Percentiles rank a stretch among this genome's conserved stretches.
These are phyloP conservation scores for Suillus sp. DNA, from an alignment of 768 basidiomycete species.

Conservation along the genomic window DNA sequence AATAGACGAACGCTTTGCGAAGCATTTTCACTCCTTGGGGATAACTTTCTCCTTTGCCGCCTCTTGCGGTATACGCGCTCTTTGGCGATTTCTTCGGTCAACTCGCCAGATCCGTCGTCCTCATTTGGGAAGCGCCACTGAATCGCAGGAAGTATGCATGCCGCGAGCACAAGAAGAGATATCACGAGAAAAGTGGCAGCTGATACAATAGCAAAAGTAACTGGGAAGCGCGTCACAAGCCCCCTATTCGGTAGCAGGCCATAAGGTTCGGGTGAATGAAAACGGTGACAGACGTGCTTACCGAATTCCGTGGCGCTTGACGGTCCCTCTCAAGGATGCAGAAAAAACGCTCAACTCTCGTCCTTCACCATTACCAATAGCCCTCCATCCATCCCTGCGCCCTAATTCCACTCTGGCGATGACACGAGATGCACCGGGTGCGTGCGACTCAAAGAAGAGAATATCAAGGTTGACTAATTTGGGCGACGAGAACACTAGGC, in stretches of 20 bases:
- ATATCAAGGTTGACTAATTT: slow-evolving; percentile 51
- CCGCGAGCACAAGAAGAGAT: slow-evolving; percentile 46
- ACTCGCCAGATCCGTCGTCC: slow-evolving; percentile 13
- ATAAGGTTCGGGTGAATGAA: not conserved
- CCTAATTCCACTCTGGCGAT: slow-evolving; percentile 72
- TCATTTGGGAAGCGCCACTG: slow-evolving; percentile 28
- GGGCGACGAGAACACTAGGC: slow-evolving; percentile 40
- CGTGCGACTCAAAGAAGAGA: slow-evolving; percentile 58
- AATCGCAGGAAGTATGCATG: slow-evolving; percentile 53
- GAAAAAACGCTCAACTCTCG: slow-evolving; percentile 71
- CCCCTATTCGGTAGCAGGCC: slow-evolving; percentile 46
- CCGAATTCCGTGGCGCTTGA: slow-evolving; percentile 73
- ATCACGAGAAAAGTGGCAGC: slow-evolving; percentile 50
- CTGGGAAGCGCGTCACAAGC: slow-evolving; percentile 68
- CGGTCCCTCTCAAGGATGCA: slow-evolving; percentile 61
- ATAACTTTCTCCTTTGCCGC: slow-evolving; percentile 22
- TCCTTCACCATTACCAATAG: slow-evolving; percentile 65
- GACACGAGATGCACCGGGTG: slow-evolving; percentile 48
- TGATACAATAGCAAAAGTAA: slow-evolving; percentile 52
- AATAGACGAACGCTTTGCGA: slow-evolving; percentile 25
- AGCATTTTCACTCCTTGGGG: slow-evolving; percentile 22
- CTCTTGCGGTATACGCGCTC: slow-evolving; percentile 18
- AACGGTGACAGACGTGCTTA: slow-evolving; percentile 34
- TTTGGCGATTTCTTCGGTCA: slow-evolving; percentile 17
- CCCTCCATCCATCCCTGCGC: slow-evolving; percentile 72